These are phyloP conservation scores for Cerrena zonata DNA, from an alignment of 1,284 basidiomycete genomes.

Conservation along the genomic window DNA sequence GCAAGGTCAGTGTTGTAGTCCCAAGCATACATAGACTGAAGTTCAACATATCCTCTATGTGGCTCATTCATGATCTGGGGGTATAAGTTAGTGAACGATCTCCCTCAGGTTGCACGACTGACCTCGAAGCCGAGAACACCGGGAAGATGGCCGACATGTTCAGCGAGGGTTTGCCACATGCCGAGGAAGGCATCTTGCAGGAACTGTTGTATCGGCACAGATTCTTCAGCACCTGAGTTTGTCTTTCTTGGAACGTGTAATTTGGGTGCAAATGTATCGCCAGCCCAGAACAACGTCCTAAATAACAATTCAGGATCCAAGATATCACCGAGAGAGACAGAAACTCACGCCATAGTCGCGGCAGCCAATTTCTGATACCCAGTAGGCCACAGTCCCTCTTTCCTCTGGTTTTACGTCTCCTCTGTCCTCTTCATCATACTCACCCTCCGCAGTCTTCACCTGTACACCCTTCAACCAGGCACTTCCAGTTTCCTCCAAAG, in stretches of 20 bases:
- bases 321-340: background rate
- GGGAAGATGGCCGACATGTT: conserved; percentile 67
- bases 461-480: conserved; percentile 80
- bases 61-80: conserved; percentile 90
- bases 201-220: conserved; percentile 72
- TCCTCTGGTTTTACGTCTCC: conserved; percentile 68
- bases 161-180: conserved; percentile 69
- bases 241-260: conserved; percentile 37
- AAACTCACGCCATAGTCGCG: conserved; percentile 78
- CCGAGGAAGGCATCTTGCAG: conserved; percentile 80
- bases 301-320: conserved; percentile 17
- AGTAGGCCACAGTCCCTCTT: conserved; percentile 81
- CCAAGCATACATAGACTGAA: conserved; percentile 79
- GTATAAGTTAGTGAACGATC: too few species aligned
- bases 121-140: conserved; percentile 87
- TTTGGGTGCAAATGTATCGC: conserved; percentile 78
- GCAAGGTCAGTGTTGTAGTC: conserved; percentile 95
- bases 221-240: conserved; percentile 39
- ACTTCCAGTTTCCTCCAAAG: conserved; percentile 73
- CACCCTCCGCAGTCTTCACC: conserved; percentile 19
- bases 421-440: conserved; percentile 20
- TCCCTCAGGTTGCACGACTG: too few species aligned
- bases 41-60: conserved; percentile 84
- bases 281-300: conserved; percentile 84
- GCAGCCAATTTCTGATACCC: conserved; percentile 87